Evolutionary conservation across 1,284 basidiomycete genomes (phyloP), one percentile per base, ranked within the genome.

Genomic region (Melampsora abietis-canadensis): DNA sequence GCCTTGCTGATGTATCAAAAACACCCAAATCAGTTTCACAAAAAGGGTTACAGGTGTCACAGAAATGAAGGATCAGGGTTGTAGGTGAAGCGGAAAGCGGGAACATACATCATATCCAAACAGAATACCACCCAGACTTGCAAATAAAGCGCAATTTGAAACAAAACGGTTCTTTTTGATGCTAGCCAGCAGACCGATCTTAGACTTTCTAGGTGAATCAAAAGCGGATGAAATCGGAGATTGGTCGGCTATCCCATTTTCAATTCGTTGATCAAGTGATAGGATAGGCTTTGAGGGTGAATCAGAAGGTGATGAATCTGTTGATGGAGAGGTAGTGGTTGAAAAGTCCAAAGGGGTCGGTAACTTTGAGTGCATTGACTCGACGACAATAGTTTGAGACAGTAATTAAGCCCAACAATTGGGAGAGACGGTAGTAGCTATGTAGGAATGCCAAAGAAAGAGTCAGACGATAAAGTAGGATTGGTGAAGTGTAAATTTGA

Each of bases 1-100:
- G 66, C 81, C 81, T 77, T 82, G 81, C 70, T 81, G 76, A 62
- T 77, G 66, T 15, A 78, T 74, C 19, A 59, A 15, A 31, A n/a
- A 17, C 40, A 64, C 10, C 3, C 24, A 34, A 62, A n/a, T 31
- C n/a, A 62, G 30, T 14, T 4, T 7, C 7, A 27, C 34, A 10
- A 37, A 37, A 37, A 37, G 34, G 34, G 34, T 6, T 5, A 6
- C 34, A 37, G 34, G 10, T 37, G 34, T 37, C 6, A 37, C 27
- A 24, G 12, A n/a, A 19, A 24, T 62, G 10, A 15, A 31, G 4
- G 19, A 37, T 15, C 12, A 14, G n/a, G 21, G n/a, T 8, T 57
- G 17, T 8, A 21, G 10, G n/a, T 59, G 4, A 37, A 17, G 24
- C 7, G 37, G 7, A 17, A 4, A 12, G 34, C 44, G 2, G 31